phyloP scores from a whole-genome alignment of 176 grass and related monocot species.

The Pontederia paniculata region DNA sequence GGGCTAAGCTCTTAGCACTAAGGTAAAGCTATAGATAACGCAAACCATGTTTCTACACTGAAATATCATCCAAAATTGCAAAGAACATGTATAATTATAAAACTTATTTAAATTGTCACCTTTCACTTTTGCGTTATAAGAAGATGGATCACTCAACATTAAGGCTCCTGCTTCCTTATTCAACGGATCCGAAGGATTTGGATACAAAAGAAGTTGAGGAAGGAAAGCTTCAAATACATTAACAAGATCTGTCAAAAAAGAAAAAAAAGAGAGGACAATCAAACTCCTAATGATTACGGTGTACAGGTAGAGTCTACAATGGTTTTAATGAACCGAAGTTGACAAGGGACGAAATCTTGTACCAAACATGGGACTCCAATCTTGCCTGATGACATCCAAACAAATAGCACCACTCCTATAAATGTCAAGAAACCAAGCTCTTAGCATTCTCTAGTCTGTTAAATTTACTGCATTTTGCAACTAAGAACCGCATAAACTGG shows the following conservation, averaged over 20 bases:
- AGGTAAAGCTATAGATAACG: too few species aligned
- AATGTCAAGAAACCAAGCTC: too few species aligned
- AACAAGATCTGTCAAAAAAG: slow-evolving; percentile 56
- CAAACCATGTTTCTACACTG: too few species aligned
- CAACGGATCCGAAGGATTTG: slow-evolving; percentile 89
- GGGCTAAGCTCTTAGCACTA: too few species aligned
- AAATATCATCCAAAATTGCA: too few species aligned
- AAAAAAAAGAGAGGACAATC: not conserved
- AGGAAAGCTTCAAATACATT: slow-evolving; percentile 96
- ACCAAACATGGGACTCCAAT: slow-evolving; percentile 99
- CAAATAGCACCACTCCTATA: slow-evolving; percentile 94
- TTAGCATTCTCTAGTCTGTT: not conserved
- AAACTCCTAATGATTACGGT: not conserved
- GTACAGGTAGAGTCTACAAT: not conserved
- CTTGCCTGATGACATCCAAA: slow-evolving; percentile 96
- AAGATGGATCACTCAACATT: slow-evolving; percentile 90
- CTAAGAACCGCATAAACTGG: too few species aligned
- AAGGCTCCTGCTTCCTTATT: slow-evolving; percentile 87
- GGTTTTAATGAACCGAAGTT: too few species aligned
- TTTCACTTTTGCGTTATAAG: slow-evolving; percentile 98
- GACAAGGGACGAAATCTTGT: slow-evolving; percentile 9
- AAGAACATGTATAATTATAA: too few species aligned
- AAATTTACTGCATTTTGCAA: too few species aligned
- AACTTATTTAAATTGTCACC: slow-evolving; percentile 21
- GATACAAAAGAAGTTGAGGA: slow-evolving; percentile 86